phyloP scores from a whole-genome alignment of 768 basidiomycete genomes.

The Hericium rajendrae region DNA sequence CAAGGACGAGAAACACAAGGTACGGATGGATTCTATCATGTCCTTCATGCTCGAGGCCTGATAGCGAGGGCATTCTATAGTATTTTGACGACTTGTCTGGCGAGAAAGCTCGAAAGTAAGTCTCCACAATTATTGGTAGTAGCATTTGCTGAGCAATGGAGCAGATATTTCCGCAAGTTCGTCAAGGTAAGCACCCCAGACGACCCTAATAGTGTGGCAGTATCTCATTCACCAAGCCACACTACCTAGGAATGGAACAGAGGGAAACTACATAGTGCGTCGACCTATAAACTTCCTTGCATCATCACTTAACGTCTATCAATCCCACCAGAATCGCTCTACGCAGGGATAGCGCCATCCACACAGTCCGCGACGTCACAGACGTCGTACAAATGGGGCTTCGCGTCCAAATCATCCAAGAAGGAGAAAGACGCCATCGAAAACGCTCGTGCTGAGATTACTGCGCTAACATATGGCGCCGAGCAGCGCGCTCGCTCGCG shows the following conservation, averaged over 20 bases:
- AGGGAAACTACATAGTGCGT: constrained; percentile 59
- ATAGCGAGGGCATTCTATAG: constrained; percentile 26
- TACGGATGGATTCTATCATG: constrained; percentile 17
- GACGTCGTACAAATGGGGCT: constrained; percentile 85
- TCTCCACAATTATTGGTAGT: constrained; percentile 6
- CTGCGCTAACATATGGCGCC: constrained; percentile 30
- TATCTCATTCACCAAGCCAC: neutral
- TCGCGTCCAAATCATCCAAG: constrained; percentile 56
- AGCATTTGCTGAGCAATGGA: constrained; percentile 22
- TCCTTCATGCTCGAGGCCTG: constrained; percentile 9
- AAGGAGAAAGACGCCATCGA: constrained; percentile 51
- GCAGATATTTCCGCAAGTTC: constrained; percentile 88
- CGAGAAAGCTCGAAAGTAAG: constrained; percentile 70
- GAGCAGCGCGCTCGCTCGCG: neutral
- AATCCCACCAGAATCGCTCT: constrained; percentile 36
- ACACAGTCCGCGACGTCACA: constrained; percentile 51
- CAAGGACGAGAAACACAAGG: constrained; percentile 59
- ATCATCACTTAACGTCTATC: neutral
- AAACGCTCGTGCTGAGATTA: constrained; percentile 49
- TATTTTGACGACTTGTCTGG: constrained; percentile 83
- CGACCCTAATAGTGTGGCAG: constrained; percentile 2
- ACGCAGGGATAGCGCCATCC: constrained; percentile 51
- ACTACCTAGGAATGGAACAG: constrained; percentile 64
- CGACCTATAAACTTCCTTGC: neutral
- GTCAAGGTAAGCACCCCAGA: constrained; percentile 47